These are phyloP conservation scores for Samsoniella hepiali DNA, from an alignment of 2,329 filamentous ascomycete species.

Conservation along the genomic window DNA sequence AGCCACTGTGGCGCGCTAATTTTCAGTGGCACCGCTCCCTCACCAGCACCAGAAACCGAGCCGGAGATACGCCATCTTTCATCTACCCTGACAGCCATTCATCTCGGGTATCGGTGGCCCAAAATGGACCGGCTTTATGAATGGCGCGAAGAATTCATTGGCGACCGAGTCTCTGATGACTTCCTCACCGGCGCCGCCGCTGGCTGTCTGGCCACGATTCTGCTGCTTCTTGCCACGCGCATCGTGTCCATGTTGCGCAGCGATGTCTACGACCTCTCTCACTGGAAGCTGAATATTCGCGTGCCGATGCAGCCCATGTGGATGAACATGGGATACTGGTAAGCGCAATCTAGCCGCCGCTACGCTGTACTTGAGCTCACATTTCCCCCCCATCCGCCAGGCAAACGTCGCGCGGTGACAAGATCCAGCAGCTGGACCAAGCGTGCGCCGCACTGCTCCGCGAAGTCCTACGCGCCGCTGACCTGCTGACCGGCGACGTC, in stretches of 20 bases:
- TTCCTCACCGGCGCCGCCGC: slow-evolving; percentile 3
- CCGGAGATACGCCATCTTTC: neutral
- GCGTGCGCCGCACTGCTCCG: slow-evolving; percentile 49
- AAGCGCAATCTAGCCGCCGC: slow-evolving; percentile 27
- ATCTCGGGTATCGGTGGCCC: neutral
- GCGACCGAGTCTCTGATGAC: slow-evolving; percentile 13
- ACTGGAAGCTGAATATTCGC: slow-evolving; percentile 53
- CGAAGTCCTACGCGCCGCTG: slow-evolving; percentile 43
- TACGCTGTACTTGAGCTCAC: neutral
- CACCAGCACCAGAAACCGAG: neutral
- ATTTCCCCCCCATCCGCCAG: slow-evolving; percentile 23
- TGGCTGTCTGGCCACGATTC: slow-evolving; percentile 23
- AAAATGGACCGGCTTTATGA: slow-evolving; percentile 2
- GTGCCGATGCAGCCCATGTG: slow-evolving; percentile 51
- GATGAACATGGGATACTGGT: slow-evolving; percentile 64
- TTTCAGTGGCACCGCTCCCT: neutral
- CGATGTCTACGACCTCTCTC: slow-evolving; percentile 47
- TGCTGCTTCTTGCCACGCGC: slow-evolving; percentile 34
- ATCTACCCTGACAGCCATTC: neutral
- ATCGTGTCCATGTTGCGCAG: slow-evolving; percentile 24
- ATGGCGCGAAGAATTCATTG: slow-evolving; percentile 1
- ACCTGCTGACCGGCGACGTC: slow-evolving; percentile 30
- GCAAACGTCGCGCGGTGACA: slow-evolving; percentile 29
- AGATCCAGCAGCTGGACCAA: slow-evolving; percentile 38
- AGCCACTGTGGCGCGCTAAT: neutral